phyloP scores from a whole-genome alignment of 805 yeast genomes.

The Suhomyces faveliae region DNA sequence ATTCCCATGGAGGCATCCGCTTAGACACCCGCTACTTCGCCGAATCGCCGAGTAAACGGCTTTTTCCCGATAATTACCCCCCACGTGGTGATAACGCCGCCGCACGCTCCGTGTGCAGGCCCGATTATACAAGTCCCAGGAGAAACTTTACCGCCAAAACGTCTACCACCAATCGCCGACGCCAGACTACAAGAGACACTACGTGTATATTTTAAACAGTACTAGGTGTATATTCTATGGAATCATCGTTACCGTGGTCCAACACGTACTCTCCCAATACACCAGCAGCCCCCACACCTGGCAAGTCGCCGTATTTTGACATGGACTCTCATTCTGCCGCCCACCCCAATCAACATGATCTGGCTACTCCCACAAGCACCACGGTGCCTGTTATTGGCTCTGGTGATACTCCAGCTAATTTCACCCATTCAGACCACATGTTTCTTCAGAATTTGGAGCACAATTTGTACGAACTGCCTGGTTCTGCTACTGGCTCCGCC shows the following conservation, averaged over 20 bases:
- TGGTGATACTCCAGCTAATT: slow-evolving; percentile 11
- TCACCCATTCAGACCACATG: slow-evolving; percentile 25
- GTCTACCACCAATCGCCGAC: neutral
- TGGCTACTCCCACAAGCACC: neutral
- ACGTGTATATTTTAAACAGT: neutral
- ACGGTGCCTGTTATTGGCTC: neutral
- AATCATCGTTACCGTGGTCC: slow-evolving; percentile 7
- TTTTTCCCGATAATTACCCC: neutral
- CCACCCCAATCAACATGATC: slow-evolving; percentile 3
- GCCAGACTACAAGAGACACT: neutral
- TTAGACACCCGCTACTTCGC: too few relatives aligned
- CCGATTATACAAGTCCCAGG: neutral
- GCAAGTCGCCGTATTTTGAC: slow-evolving; percentile 11
- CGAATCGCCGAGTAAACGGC: neutral
- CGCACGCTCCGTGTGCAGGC: slow-evolving; percentile 5
- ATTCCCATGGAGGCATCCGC: too few relatives aligned
- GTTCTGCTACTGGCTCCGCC: slow-evolving; percentile 6
- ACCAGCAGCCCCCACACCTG: slow-evolving; percentile 9
- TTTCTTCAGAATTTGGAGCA: slow-evolving; percentile 31
- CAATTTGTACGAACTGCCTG: slow-evolving; percentile 22
- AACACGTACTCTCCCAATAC: slow-evolving; percentile 6
- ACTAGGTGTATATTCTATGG: slow-evolving; percentile 4
- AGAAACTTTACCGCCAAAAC: neutral
- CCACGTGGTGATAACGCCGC: slow-evolving; percentile 8
- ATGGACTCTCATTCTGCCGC: neutral